phyloP scores from a whole-genome alignment of 2,329 filamentous ascomycete species.

The Leptoxyphium fumago region DNA sequence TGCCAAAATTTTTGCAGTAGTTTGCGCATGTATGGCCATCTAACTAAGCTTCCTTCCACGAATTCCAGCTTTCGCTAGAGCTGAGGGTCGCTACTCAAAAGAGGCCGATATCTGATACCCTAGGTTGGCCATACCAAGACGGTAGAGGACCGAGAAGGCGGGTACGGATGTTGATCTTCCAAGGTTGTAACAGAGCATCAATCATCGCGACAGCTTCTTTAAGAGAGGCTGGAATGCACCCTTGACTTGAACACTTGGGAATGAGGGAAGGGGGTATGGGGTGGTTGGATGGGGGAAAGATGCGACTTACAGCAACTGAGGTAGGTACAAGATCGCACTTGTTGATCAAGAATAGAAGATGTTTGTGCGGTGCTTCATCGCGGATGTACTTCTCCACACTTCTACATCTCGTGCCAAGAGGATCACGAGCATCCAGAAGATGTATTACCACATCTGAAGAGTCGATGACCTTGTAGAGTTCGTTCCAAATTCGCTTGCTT shows the following conservation, averaged over 20 bases:
- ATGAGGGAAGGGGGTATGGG: slow-evolving; percentile 7
- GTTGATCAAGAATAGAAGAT: slow-evolving; percentile 78
- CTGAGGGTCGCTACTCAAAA: slow-evolving; percentile 93
- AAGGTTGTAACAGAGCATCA: slow-evolving; percentile 86
- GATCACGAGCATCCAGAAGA: slow-evolving; percentile 78
- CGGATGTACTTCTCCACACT: slow-evolving; percentile 87
- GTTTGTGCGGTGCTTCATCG: slow-evolving; percentile 91
- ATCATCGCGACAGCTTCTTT: slow-evolving; percentile 39
- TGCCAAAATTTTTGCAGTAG: slow-evolving; percentile 1
- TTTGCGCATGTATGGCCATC: slow-evolving; percentile 63
- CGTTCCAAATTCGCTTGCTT: slow-evolving; percentile 93
- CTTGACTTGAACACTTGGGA: slow-evolving; percentile 87
- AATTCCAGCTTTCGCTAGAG: slow-evolving; percentile 53
- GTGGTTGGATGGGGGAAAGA: slow-evolving; percentile 11
- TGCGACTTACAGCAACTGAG: slow-evolving; percentile 74
- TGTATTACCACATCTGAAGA: slow-evolving; percentile 95
- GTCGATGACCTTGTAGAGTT: slow-evolving; percentile 82
- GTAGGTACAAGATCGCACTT: slow-evolving; percentile 91
- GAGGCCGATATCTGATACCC: slow-evolving; percentile 58
- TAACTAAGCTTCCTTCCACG: slow-evolving; percentile 97
- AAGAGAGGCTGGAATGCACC: slow-evolving; percentile 47
- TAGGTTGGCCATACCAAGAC: slow-evolving; percentile 80
- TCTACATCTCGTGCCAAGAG: slow-evolving; percentile 74
- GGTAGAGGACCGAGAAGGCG: slow-evolving; percentile 60
- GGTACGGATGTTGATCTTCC: slow-evolving; percentile 73